These are phyloP conservation scores for Aegilops umbellulata DNA, from an alignment of 176 grass and related monocot species.

Conservation along the genomic window DNA sequence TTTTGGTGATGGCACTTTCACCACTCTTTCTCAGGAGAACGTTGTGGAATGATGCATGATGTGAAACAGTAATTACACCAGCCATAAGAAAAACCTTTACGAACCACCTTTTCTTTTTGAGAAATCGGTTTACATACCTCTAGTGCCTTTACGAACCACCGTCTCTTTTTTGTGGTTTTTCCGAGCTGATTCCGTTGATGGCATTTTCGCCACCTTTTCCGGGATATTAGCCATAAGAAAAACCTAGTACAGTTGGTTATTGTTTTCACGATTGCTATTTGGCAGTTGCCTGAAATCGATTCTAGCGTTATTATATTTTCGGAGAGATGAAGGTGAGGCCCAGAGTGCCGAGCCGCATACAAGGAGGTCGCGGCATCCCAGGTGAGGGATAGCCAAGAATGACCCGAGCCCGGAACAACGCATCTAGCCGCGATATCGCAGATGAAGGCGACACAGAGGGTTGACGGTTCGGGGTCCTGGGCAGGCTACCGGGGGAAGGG, in stretches of 20 bases:
- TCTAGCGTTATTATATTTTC: not conserved
- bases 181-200: no score
- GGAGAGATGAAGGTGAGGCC: not conserved
- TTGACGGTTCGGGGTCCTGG: not conserved
- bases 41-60: not conserved
- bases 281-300: not conserved
- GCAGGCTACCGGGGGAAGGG: not conserved
- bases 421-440: accelerated
- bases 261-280: not conserved
- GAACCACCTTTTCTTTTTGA: no score
- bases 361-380: accelerated
- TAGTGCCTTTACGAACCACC: no score
- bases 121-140: no score
- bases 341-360: not conserved
- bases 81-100: not conserved
- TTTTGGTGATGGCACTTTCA: not conserved
- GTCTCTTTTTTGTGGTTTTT: no score
- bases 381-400: no score
- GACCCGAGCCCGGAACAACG: not conserved
- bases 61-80: not conserved
- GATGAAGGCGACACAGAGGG: not conserved
- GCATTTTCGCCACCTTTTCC: no score
- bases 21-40: not conserved
- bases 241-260: not conserved
- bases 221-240: no score